Evolutionary conservation across 768 basidiomycete species (phyloP), one percentile per base, ranked within the genome.

Genomic region (Tricholoma saponaceum): DNA sequence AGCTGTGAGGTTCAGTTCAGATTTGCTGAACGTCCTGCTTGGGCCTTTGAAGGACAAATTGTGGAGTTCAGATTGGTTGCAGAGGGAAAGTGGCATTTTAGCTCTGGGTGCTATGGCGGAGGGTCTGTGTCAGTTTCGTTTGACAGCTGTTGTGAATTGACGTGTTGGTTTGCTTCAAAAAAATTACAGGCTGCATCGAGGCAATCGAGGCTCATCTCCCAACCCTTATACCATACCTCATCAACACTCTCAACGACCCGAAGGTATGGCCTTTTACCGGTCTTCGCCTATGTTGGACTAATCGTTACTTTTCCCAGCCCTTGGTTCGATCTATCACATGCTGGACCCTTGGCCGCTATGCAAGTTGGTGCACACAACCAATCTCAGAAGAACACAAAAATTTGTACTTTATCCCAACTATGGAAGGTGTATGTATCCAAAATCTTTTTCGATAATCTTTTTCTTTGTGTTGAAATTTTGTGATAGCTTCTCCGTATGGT

Each of bases 261-360:
- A 98, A 98, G 85, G 95, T 92, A 66, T 57, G 75, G 64, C 12
- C 51, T 61, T 52, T 9, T 8, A 2, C 12, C n/a, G 33, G 9
- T 50, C 16, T n/a, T 28, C 2, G 13, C 47, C 14, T 25, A n/a
- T n/a, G 9, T 39, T 44, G 33, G 32, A 61, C 56, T 59, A 23
- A 52, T 5, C 55, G 64, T 26, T 41, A 28, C 58, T 51, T 23
- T 56, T 58, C 37, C 53, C 69, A 96, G 92, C 96, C 97, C 18
- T 88, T 98, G 39, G 92, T 99, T 8, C 88, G 97, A 57, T 98
- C 97, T 2, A 99, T 99, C 66, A 94, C 95, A 14, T 99, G 97
- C 71, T 99, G 97, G 97, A 98, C 96, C 0, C 80, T 99, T n/a
- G 96, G 97, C 14, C 88, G 97, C 52, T 99, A 99, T 72, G 93